phyloP scores from a whole-genome alignment of 371 early-diverging fungal genomes.

The Haplosporangium sp. region DNA sequence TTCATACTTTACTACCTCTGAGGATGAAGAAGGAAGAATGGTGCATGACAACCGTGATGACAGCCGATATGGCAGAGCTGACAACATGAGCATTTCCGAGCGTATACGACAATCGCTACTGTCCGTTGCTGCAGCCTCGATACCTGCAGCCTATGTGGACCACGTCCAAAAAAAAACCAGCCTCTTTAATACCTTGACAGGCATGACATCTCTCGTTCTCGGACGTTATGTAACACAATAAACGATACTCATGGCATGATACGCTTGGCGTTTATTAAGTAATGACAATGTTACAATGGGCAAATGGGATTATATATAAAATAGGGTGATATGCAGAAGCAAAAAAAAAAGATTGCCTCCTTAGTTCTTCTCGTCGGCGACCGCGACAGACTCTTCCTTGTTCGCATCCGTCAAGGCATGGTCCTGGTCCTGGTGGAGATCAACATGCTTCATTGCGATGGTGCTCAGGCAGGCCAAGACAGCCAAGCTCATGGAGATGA shows the following conservation, averaged over 20 bases:
- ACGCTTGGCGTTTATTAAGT: neutral
- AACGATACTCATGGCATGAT: no score
- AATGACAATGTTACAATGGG: neutral
- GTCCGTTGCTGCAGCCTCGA: neutral
- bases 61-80: neutral
- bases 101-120: neutral
- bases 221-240: neutral
- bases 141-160: neutral
- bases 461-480: constrained; percentile 35
- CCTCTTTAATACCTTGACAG: neutral
- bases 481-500: constrained; percentile 50
- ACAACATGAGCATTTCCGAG: neutral
- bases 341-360: neutral
- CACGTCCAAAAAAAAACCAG: neutral
- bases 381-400: no score
- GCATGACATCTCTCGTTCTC: neutral
- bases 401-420: neutral
- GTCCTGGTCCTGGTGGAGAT: constrained; percentile 26
- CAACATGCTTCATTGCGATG: constrained; percentile 30
- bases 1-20: constrained; percentile 26
- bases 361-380: neutral
- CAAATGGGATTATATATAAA: no score
- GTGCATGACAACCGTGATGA: neutral
- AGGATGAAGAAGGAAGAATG: constrained; percentile 1
- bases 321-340: no score